A percentile compares a stretch with the other conserved stretches of the same genome.
Evolutionary conservation across 495 filamentous ascomycete genomes (phyloP).

Genomic region (Trichoderma erinaceum): DNA sequence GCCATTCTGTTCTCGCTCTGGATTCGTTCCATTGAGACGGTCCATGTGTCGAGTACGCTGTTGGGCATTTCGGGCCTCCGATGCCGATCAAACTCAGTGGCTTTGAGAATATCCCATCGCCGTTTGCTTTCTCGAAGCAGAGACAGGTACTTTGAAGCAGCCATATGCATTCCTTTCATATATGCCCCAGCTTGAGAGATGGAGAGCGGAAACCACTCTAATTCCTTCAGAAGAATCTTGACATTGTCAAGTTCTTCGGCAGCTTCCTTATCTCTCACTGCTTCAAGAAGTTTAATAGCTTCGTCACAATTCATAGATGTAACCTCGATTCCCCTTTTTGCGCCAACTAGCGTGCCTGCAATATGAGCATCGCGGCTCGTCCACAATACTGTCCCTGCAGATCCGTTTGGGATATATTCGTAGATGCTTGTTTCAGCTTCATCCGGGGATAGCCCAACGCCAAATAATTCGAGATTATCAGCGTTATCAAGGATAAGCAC

Average conservation of each 20-base stretch:
- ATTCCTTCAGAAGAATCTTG: constrained; percentile 21
- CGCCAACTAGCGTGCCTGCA: constrained; percentile 17
- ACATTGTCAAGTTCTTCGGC: constrained; percentile 16
- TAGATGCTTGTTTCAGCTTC: constrained; percentile 10
- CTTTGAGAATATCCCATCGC: constrained; percentile 19
- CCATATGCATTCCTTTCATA: constrained; percentile 22
- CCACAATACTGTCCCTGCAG: constrained; percentile 27
- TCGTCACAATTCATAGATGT: constrained; percentile 20
- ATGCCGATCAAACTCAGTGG: constrained; percentile 20
- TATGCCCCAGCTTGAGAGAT: constrained; percentile 28
- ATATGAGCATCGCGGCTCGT: constrained; percentile 28
- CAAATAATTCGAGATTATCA: constrained; percentile 28
- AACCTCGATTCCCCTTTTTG: constrained; percentile 18
- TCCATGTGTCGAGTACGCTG: constrained; percentile 25
- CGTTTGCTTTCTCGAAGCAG: constrained; percentile 16
- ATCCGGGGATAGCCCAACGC: constrained; percentile 11
- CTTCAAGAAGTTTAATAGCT: constrained; percentile 19
- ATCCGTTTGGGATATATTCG: constrained; percentile 21
- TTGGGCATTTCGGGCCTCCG: constrained; percentile 21
- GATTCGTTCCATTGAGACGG: constrained; percentile 24
- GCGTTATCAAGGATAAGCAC: constrained; percentile 36
- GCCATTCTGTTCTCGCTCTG: constrained; percentile 22
- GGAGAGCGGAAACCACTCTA: constrained; percentile 27
- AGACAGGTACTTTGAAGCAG: constrained; percentile 20
- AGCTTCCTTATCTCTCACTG: constrained; percentile 12